These are phyloP conservation scores for Histomonas meleagridis DNA, from an alignment of 208 protist species.

Conservation along the genomic window DNA sequence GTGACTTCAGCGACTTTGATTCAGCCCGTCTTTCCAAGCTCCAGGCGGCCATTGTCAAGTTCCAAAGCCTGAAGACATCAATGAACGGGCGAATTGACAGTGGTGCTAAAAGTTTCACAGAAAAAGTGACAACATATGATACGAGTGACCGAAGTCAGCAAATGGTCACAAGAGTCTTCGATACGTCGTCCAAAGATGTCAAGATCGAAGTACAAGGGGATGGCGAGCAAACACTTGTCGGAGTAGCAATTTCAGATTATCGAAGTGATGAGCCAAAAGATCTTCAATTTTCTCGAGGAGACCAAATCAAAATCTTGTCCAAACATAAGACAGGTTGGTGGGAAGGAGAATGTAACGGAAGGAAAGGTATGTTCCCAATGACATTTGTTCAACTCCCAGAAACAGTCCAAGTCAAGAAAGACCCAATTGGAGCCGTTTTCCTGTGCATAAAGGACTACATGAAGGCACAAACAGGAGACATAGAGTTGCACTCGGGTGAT, in stretches of 20 bases:
- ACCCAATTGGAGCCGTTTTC: slow-evolving; percentile 19
- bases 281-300: neutral
- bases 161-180: neutral
- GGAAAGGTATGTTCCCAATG: neutral
- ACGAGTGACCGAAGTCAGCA: neutral
- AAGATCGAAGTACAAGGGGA: too few relatives aligned
- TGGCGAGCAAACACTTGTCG: neutral
- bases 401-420: neutral
- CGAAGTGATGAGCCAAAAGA: neutral
- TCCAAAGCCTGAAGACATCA: neutral
- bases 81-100: neutral
- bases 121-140: neutral
- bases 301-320: neutral
- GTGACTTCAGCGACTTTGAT: slow-evolving; percentile 5
- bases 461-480: neutral
- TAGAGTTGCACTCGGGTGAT: neutral
- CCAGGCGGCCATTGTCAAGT: neutral
- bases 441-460: neutral
- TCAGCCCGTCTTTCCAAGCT: neutral
- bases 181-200: neutral
- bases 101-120: neutral
- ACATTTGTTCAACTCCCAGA: neutral
- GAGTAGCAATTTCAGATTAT: neutral
- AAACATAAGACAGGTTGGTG: slow-evolving; percentile 1
- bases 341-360: slow-evolving; percentile 20